Evolutionary conservation across 148 eudicot species (phyloP).

Genomic region (Spergularia marina): DNA sequence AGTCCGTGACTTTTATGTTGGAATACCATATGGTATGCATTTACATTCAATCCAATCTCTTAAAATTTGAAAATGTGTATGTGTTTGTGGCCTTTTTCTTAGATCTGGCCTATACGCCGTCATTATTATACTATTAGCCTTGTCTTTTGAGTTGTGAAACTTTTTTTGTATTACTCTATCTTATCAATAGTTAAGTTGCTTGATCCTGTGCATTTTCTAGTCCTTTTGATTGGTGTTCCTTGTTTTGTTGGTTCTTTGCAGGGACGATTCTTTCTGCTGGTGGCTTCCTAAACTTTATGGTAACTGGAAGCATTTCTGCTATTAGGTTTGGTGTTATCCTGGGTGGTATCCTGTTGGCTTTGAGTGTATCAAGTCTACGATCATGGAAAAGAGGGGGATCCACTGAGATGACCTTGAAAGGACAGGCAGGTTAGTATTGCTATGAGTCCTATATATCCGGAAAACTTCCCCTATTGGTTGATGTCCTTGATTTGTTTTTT

Average conservation of each 20-base stretch:
- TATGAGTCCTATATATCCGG: no score
- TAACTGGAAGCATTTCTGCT: conserved; percentile 77
- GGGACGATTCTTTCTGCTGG: conserved; percentile 74
- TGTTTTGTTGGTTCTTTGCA: conserved; percentile 32
- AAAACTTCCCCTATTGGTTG: no score
- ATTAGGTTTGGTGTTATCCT: conserved; percentile 88
- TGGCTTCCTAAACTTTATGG: conserved; percentile 84
- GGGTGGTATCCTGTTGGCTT: conserved; percentile 84
- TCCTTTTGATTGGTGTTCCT: not conserved
- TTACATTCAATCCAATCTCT: not conserved
- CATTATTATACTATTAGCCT: not conserved
- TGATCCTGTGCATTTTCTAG: not conserved
- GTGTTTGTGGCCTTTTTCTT: not conserved
- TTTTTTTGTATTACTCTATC: not conserved
- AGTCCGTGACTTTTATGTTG: conserved; percentile 78
- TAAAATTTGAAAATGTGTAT: not conserved
- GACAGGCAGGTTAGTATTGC: conserved; percentile 71
- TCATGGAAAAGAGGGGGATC: conserved; percentile 73
- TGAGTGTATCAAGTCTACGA: conserved; percentile 74
- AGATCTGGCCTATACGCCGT: not conserved
- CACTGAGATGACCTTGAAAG: conserved; percentile 56
- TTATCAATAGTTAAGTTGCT: not conserved
- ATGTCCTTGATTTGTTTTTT: no score
- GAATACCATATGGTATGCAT: conserved; percentile 83
- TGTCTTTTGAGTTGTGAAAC: not conserved